Evolutionary conservation across 495 filamentous ascomycete genomes (phyloP).

Genomic region (Neurospora sp.): DNA sequence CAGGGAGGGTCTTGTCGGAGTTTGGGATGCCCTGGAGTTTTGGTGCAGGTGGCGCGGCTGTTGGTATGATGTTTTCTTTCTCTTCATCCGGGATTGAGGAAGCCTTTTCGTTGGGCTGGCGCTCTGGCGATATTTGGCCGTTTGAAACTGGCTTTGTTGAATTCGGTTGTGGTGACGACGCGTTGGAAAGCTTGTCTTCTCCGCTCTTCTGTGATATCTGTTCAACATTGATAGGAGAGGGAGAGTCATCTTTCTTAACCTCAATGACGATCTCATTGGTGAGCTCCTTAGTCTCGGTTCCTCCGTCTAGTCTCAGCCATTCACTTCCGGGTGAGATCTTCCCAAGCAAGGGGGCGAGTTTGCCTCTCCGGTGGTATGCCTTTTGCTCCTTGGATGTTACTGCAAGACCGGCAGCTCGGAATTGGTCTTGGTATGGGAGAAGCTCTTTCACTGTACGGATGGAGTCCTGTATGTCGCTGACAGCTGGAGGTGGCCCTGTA

Average conservation of each 20-base stretch:
- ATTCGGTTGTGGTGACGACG: neutral
- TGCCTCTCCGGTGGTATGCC: neutral
- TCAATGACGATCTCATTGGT: constrained; percentile 10
- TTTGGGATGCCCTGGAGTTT: neutral
- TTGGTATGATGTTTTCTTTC: neutral
- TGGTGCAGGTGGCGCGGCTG: neutral
- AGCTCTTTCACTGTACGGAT: constrained; percentile 35
- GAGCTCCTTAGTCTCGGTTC: constrained; percentile 4
- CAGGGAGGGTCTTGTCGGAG: neutral
- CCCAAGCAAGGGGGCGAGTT: neutral
- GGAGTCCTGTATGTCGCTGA: constrained; percentile 23
- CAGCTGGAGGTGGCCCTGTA: constrained; percentile 22
- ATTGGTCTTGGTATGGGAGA: constrained; percentile 34
- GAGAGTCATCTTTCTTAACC: neutral
- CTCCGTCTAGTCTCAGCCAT: constrained; percentile 3
- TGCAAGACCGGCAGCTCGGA: constrained; percentile 37
- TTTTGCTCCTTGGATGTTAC: constrained; percentile 39
- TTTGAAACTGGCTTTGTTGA: neutral
- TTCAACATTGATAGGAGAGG: neutral
- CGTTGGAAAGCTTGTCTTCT: neutral
- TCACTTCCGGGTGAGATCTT: neutral
- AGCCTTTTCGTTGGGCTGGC: neutral
- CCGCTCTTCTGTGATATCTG: neutral
- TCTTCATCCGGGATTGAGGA: neutral
- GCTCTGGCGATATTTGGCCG: neutral